A percentile compares a stretch with the other conserved stretches of the same genome.
phyloP scores from a whole-genome alignment of 2,329 filamentous ascomycete species.

The Fonsecaea erecta region DNA sequence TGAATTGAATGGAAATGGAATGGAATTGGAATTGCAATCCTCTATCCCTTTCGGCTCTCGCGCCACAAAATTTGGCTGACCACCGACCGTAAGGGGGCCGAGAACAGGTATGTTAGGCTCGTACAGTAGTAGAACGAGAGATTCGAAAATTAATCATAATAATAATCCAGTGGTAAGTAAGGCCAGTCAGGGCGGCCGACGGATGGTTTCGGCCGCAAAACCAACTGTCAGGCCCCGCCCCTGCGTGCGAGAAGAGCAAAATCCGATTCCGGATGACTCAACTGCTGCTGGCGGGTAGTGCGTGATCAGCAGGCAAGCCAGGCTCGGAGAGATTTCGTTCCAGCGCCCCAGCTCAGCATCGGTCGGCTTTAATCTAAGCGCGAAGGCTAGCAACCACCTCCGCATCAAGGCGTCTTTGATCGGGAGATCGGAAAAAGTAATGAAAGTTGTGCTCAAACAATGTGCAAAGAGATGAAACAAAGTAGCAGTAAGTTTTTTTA shows the following conservation, averaged over 20 bases:
- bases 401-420: background rate
- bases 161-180: background rate
- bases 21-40: too few relatives aligned
- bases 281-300: too few relatives aligned
- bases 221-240: conserved; percentile 1
- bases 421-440: background rate
- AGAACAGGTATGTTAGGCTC: background rate
- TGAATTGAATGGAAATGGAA: too few relatives aligned
- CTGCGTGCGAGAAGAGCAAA: conserved; percentile 5
- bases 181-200: background rate
- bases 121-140: too few relatives aligned
- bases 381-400: background rate
- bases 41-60: background rate
- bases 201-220: conserved; percentile 15
- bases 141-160: too few relatives aligned
- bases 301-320: background rate
- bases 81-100: background rate
- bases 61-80: background rate
- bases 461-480: background rate
- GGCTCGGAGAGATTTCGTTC: conserved; percentile 1
- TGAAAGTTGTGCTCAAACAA: background rate
- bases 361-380: background rate
- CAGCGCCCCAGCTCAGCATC: background rate
- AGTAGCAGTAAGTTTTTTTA: background rate
- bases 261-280: conserved; percentile 4